A percentile compares a stretch with the other conserved stretches of the same genome.
phyloP scores from a whole-genome alignment of 2,329 filamentous ascomycete species.

The Stenocarpella maydis region DNA sequence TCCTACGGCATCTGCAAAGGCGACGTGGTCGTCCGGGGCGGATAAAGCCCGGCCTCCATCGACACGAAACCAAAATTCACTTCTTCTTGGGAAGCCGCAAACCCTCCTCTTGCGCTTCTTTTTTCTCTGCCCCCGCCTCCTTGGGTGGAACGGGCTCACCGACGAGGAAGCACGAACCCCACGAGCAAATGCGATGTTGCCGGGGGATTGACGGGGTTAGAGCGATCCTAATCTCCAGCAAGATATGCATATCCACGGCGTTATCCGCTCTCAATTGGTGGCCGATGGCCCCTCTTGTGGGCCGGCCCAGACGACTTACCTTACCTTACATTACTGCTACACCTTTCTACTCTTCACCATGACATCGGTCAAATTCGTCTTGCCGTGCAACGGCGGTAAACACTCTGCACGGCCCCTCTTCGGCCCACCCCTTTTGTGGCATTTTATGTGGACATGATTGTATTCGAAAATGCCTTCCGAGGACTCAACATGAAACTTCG shows the following conservation, averaged over 20 bases:
- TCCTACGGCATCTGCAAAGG: slow-evolving; percentile 36
- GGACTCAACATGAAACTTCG: background rate
- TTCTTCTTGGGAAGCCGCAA: slow-evolving; percentile 6
- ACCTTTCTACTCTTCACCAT: slow-evolving; percentile 2
- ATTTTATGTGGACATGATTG: slow-evolving; percentile 5
- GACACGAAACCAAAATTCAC: background rate
- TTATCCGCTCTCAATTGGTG: slow-evolving; percentile 22
- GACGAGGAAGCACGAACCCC: slow-evolving; percentile 1
- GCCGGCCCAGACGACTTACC: background rate
- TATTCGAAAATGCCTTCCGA: background rate
- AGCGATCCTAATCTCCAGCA: slow-evolving; percentile 23
- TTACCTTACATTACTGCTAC: background rate
- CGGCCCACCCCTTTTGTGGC: background rate
- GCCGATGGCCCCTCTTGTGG: slow-evolving; percentile 17
- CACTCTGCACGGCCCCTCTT: background rate
- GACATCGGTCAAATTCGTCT: slow-evolving; percentile 11
- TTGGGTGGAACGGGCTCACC: slow-evolving; percentile 14
- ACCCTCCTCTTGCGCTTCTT: background rate
- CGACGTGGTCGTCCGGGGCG: slow-evolving; percentile 34
- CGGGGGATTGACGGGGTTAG: slow-evolving; percentile 19
- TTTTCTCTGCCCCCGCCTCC: no score
- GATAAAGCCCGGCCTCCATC: slow-evolving; percentile 6
- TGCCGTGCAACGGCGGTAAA: slow-evolving; percentile 20
- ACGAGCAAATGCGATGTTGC: slow-evolving; percentile 18
- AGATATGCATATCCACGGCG: slow-evolving; percentile 27